Base-by-base conservation (phyloP, 768 basidiomycete species). In the Daedalea quercina region DNA sequence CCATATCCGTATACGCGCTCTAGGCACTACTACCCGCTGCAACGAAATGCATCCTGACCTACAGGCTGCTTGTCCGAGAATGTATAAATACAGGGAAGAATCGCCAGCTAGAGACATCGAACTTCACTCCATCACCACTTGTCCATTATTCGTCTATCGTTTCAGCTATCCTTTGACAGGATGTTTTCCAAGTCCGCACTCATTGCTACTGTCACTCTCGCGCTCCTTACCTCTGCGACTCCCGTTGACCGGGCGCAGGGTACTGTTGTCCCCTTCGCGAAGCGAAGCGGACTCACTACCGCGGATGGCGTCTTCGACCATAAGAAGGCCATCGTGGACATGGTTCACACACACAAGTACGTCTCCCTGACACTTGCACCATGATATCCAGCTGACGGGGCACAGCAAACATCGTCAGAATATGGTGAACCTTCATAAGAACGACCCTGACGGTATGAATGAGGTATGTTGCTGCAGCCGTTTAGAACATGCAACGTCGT, bases 151-250 rank as follows among this genome's bases (percentile, higher is more conserved):
- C 19, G 37, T 17, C 37, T 7, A 3, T 19, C 7, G 4, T 15
- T 40, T 15, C 13, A 15, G 17, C 37, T 8, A 15, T 40, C 17
- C 37, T 17, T 31, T 31, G 28, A 40, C 37, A 40, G 15, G 15
- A 67, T 67, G 66, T 64, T 67, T 59, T 60, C 13, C 4, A 47
- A 55, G 33, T 50, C 57, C 43, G 17, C 51, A 20, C 35, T 55
- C n/a, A 23, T 58, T 24, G 25, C 64, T 51, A 44, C 54, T 12
- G 54, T 53, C 40, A 52, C 57, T 6, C 54, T 58, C 15, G 48
- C 44, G 9, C 48, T 58, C 40, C 12, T 48, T 11, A 33, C 33
- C 15, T 12, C 52, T 13, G 57, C 57, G 4, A 53, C 44, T n/a
- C 57, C 57, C 9, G 28, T 58, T 20, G 24, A 25, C 44, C 13